phyloP scores from a whole-genome alignment of 805 yeast species.

The Ogataea paraovalis region DNA sequence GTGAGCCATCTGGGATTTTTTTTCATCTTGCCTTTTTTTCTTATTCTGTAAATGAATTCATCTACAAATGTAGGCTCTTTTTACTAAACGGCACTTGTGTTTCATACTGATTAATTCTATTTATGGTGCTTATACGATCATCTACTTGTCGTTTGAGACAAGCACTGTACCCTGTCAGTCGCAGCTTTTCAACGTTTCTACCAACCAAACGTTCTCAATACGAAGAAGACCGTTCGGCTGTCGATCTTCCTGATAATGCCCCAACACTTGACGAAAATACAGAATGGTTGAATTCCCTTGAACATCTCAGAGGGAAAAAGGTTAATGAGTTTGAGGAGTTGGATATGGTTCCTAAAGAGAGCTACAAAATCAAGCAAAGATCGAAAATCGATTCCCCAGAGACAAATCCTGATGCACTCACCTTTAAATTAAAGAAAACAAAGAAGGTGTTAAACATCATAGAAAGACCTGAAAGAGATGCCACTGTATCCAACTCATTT shows the following conservation, averaged over 20 bases:
- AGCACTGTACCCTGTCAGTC: background rate
- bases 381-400: conserved; percentile 21
- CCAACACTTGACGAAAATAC: conserved; percentile 32
- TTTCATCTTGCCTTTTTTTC: background rate
- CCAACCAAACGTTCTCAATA: background rate
- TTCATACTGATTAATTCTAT: too few species aligned
- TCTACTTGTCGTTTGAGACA: background rate
- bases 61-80: too few species aligned
- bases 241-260: conserved; percentile 32
- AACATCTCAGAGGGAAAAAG: background rate
- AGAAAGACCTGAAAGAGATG: conserved; percentile 6
- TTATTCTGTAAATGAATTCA: too few species aligned
- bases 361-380: conserved; percentile 18
- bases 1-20: background rate
- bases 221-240: background rate
- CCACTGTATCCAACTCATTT: conserved; percentile 14
- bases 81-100: too few species aligned
- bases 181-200: background rate
- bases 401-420: conserved; percentile 10
- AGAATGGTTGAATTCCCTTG: conserved; percentile 26
- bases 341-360: conserved; percentile 13
- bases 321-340: conserved; percentile 4
- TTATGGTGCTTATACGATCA: background rate
- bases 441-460: conserved; percentile 14
- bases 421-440: conserved; percentile 11